Evolutionary conservation across 805 yeast genomes (phyloP).

Genomic region (Torulaspora indica): DNA sequence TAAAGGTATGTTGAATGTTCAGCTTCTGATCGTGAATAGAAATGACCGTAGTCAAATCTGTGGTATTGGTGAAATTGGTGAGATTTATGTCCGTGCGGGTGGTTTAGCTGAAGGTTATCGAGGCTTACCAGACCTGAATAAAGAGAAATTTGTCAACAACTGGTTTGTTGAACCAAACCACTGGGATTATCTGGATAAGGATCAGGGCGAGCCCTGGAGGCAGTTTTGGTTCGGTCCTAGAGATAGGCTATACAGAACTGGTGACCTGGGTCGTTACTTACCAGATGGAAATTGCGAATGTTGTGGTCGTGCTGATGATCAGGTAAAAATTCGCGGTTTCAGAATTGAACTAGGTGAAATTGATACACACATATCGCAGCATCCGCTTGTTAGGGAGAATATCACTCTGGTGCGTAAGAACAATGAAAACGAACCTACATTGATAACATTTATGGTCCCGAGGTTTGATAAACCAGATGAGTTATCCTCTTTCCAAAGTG

Average conservation of each 20-base stretch:
- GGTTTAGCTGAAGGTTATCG: slow-evolving; percentile 97
- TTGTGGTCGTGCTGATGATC: slow-evolving; percentile 98
- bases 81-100: slow-evolving; percentile 95
- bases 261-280: slow-evolving; percentile 92
- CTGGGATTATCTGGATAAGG: slow-evolving; percentile 57
- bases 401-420: slow-evolving; percentile 88
- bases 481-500: slow-evolving; percentile 41
- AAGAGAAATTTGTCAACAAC: slow-evolving; percentile 79
- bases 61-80: slow-evolving; percentile 99
- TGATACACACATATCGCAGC: slow-evolving; percentile 94
- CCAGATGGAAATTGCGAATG: slow-evolving; percentile 98
- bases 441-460: slow-evolving; percentile 90
- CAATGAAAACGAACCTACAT: slow-evolving; percentile 85
- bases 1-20: slow-evolving; percentile 94
- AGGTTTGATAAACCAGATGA: slow-evolving; percentile 50
- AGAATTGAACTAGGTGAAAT: slow-evolving; percentile 97
- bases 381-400: slow-evolving; percentile 87
- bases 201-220: slow-evolving; percentile 58
- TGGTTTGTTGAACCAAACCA: slow-evolving; percentile 76
- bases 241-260: slow-evolving; percentile 93
- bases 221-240: slow-evolving; percentile 87
- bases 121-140: slow-evolving; percentile 82
- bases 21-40: slow-evolving; percentile 87
- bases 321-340: slow-evolving; percentile 97
- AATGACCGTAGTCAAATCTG: slow-evolving; percentile 84